phyloP scores from a whole-genome alignment of 2,329 filamentous ascomycete species.

The Hymenoscyphus fraxineus region DNA sequence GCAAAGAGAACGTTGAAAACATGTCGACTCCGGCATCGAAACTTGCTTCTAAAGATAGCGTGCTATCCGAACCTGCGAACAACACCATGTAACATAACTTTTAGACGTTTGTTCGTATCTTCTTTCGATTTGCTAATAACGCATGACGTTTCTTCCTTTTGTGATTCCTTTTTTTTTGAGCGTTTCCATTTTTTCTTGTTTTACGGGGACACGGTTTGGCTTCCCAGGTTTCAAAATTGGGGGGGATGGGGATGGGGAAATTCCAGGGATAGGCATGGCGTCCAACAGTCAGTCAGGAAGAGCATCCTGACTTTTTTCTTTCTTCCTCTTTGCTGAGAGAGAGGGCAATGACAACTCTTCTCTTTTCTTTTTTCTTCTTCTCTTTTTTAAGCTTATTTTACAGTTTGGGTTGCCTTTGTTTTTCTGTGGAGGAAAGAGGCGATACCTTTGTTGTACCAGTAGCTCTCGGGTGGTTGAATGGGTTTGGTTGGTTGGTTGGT shows the following conservation, averaged over 20 bases:
- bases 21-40: constrained; percentile 8
- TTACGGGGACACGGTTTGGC: neutral
- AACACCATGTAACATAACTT: constrained; percentile 39
- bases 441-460: too few species aligned
- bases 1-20: neutral
- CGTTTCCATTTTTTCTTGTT: constrained; percentile 9
- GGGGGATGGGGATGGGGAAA: neutral
- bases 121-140: constrained; percentile 19
- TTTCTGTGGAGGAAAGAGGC: too few species aligned
- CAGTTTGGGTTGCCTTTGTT: too few species aligned
- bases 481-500: too few species aligned
- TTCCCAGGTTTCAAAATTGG: constrained; percentile 1
- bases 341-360: too few species aligned
- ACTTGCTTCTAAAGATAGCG: constrained; percentile 15
- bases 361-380: too few species aligned
- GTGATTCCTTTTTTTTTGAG: constrained; percentile 22
- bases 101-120: constrained; percentile 25
- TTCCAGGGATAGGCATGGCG: neutral
- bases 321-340: too few species aligned
- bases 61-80: constrained; percentile 24
- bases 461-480: too few species aligned
- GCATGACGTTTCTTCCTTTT: constrained; percentile 17
- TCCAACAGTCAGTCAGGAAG: neutral
- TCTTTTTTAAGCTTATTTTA: too few species aligned
- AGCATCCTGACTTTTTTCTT: neutral